phyloP scores from a whole-genome alignment of 257 asterid species.

The Lavandula angustifolia region DNA sequence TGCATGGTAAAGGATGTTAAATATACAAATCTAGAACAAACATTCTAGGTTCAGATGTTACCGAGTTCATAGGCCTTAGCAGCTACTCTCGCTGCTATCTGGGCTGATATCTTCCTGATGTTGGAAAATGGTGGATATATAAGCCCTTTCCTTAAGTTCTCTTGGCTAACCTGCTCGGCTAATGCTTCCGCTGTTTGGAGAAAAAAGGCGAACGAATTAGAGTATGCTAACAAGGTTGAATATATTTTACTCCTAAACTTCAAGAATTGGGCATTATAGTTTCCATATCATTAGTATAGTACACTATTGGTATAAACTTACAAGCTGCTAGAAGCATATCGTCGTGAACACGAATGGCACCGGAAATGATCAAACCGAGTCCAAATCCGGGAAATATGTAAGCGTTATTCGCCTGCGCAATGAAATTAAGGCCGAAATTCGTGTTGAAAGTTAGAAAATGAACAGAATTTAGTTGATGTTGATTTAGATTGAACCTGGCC shows the following conservation, averaged over 20 bases:
- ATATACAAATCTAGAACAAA: no score
- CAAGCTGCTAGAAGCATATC: constrained; percentile 99
- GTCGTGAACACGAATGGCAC: constrained; percentile 94
- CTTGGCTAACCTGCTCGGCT: constrained; percentile 80
- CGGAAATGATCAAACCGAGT: constrained; percentile 93
- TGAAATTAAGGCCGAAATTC: constrained; percentile 17
- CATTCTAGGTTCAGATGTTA: constrained; percentile 31
- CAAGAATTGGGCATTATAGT: neutral
- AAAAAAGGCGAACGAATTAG: constrained; percentile 25
- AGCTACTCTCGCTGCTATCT: constrained; percentile 90
- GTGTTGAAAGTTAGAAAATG: neutral
- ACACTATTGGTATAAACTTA: constrained; percentile 42
- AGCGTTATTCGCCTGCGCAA: constrained; percentile 82
- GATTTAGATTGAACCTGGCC: constrained; percentile 61
- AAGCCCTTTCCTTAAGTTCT: constrained; percentile 78
- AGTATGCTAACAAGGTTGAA: neutral
- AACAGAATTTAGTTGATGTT: neutral
- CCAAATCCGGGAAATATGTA: constrained; percentile 97
- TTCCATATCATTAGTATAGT: neutral
- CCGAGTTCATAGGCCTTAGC: constrained; percentile 95
- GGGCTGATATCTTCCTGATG: constrained; percentile 92
- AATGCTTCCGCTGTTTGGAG: constrained; percentile 85
- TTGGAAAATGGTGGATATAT: constrained; percentile 83
- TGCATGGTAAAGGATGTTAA: constrained; percentile 21
- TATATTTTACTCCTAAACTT: neutral